Percentiles rank a stretch among this genome's conserved stretches.
phyloP scores from a whole-genome alignment of 2,329 filamentous ascomycete species.

The Bipolaris bicolor region DNA sequence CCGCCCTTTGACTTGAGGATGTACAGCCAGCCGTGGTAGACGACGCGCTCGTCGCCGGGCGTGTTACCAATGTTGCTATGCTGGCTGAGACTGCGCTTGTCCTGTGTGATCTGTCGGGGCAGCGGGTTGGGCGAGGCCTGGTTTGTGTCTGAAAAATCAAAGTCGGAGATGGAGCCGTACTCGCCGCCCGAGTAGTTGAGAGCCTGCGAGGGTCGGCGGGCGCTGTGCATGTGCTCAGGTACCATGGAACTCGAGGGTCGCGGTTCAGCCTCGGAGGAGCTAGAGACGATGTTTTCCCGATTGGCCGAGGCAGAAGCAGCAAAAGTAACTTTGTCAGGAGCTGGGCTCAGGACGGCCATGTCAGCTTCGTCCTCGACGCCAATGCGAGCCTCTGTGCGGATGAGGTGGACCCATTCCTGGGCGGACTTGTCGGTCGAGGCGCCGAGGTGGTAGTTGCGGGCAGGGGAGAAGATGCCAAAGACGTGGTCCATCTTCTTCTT shows the following conservation, averaged over 20 bases:
- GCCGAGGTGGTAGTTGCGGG: constrained; percentile 90
- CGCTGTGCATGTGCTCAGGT: constrained; percentile 44
- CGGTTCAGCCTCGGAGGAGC: constrained; percentile 55
- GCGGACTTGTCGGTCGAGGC: constrained; percentile 75
- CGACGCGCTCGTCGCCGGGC: constrained; percentile 79
- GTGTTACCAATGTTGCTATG: constrained; percentile 58
- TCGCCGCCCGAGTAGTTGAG: constrained; percentile 69
- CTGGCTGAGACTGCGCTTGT: constrained; percentile 65
- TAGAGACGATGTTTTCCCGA: constrained; percentile 47
- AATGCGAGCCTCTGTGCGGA: constrained; percentile 79
- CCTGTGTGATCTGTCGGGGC: constrained; percentile 27
- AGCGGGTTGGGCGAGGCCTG: constrained; percentile 59
- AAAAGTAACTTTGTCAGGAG: constrained; percentile 58
- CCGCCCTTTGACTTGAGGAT: constrained; percentile 82
- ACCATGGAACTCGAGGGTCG: constrained; percentile 34
- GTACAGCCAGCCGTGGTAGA: constrained; percentile 91
- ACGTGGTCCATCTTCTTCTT: constrained; percentile 86
- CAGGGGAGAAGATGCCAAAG: constrained; percentile 90
- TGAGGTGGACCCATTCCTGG: constrained; percentile 82
- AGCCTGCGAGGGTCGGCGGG: constrained; percentile 65
- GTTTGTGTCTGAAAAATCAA: constrained; percentile 82
- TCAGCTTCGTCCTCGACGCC: constrained; percentile 84
- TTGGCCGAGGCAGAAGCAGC: constrained; percentile 47
- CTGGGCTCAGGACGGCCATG: constrained; percentile 73
- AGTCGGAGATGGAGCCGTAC: constrained; percentile 81